Conservation (phyloP, 2,329 filamentous ascomycete genomes). For the Aureobasidium namibiae region DNA sequence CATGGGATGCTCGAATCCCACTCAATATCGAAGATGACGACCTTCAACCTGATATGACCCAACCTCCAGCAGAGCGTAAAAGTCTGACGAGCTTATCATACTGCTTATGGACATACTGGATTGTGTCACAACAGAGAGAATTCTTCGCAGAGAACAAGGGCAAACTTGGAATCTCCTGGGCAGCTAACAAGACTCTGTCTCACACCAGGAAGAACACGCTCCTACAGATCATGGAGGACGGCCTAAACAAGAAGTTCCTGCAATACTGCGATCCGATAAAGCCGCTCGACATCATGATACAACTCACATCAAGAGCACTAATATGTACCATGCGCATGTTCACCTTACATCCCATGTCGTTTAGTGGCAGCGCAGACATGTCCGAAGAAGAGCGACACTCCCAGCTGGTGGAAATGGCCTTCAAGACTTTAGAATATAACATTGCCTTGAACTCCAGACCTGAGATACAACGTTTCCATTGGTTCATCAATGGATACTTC, state of each 20-base stretch:
- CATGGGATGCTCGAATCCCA: slow-evolving; percentile 9
- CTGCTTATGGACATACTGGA: slow-evolving; percentile 10
- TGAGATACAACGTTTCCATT: slow-evolving; percentile 4
- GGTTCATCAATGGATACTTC: slow-evolving; percentile 12
- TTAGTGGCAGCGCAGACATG: not conserved
- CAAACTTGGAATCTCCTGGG: slow-evolving; percentile 4
- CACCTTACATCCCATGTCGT: slow-evolving; percentile 7
- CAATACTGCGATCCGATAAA: slow-evolving; percentile 15
- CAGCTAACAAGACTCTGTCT: not conserved
- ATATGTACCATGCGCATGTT: slow-evolving; percentile 8
- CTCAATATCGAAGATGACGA: slow-evolving; percentile 13
- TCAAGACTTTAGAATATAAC: slow-evolving; percentile 12
- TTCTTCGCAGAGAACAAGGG: not conserved
- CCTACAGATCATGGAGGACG: slow-evolving; percentile 1
- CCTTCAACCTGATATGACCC: not conserved
- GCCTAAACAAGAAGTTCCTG: slow-evolving; percentile 10
- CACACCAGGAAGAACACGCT: not conserved
- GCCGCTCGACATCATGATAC: slow-evolving; percentile 10
- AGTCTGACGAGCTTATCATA: slow-evolving; percentile 13
- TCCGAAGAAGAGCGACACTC: not conserved
- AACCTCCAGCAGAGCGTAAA: not conserved
- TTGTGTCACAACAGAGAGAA: slow-evolving; percentile 4
- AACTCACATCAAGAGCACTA: slow-evolving; percentile 2
- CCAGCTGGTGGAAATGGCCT: not conserved
- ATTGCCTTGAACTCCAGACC: not conserved